These are phyloP conservation scores for Cryptococcus hybrid DNA, from an alignment of 1,284 basidiomycete species.

Conservation along the genomic window DNA sequence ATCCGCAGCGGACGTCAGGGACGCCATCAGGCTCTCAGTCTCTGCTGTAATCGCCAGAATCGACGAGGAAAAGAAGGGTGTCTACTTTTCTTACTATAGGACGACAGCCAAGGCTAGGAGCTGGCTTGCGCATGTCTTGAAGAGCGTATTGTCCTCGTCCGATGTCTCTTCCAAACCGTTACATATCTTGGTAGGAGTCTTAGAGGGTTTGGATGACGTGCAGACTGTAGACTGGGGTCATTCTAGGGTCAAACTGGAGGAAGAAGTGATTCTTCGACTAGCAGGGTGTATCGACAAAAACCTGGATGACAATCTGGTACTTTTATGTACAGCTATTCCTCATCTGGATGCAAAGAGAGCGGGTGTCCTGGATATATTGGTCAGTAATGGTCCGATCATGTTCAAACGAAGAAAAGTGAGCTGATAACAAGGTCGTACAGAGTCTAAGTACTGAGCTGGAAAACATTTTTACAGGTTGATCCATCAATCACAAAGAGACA, in stretches of 20 bases:
- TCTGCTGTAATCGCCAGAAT: constrained; percentile 7
- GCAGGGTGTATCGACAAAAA: constrained; percentile 2
- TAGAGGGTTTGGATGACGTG: constrained; percentile 22
- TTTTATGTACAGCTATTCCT: constrained; percentile 15
- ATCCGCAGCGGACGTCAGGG: not conserved
- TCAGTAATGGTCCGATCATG: constrained; percentile 9
- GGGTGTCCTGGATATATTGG: constrained; percentile 22
- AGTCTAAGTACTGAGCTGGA: not conserved
- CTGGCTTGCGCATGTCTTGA: constrained; percentile 8
- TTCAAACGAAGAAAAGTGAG: not conserved
- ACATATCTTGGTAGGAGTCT: constrained; percentile 11
- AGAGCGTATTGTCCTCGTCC: not conserved
- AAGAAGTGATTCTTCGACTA: constrained; percentile 22
- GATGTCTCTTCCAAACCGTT: not conserved
- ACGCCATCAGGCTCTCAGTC: constrained; percentile 18
- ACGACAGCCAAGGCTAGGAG: not conserved
- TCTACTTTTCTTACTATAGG: constrained; percentile 10
- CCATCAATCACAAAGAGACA: not conserved
- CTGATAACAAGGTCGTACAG: not conserved
- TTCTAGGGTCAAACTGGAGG: constrained; percentile 23
- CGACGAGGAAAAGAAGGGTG: constrained; percentile 6
- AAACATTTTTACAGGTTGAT: not conserved
- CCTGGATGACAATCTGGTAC: constrained; percentile 4
- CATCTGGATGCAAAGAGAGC: constrained; percentile 14
- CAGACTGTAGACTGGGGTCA: constrained; percentile 27